Conservation (phyloP, 129 eudicot species). For the Helichrysum umbraculigerum region DNA sequence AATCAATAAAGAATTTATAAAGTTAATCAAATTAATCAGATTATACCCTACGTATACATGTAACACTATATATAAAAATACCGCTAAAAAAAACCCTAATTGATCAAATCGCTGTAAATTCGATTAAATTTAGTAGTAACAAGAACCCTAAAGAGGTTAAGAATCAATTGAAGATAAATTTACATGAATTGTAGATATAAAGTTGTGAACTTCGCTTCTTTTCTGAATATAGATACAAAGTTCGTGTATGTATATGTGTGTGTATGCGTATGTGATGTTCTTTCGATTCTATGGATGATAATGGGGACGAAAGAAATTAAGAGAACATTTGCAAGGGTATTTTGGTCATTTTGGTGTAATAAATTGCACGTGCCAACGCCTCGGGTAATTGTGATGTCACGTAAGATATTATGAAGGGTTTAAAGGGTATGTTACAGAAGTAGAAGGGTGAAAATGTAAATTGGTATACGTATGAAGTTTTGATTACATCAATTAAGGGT, state of each 20-base stretch:
- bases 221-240: conserved; percentile 24
- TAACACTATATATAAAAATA: background rate
- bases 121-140: background rate
- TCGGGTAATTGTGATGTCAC: conserved; percentile 14
- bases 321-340: conserved; percentile 23
- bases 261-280: conserved; percentile 1
- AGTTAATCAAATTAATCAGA: background rate
- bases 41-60: conserved; percentile 18
- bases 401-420: background rate
- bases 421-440: background rate
- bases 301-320: conserved; percentile 30
- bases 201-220: conserved; percentile 19
- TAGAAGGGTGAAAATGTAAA: conserved; percentile 15
- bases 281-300: conserved; percentile 35
- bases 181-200: conserved; percentile 22
- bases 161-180: conserved; percentile 12
- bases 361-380: conserved; percentile 27
- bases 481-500: background rate
- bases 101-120: conserved; percentile 12
- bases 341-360: background rate
- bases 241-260: background rate
- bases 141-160: conserved; percentile 20
- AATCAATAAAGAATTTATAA: conserved; percentile 13
- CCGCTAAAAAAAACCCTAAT: conserved; percentile 25
- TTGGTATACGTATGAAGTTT: background rate